These are phyloP conservation scores for Lunasporangiospora selenospora DNA, from an alignment of 192 early-diverging fungal species.

Conservation along the genomic window DNA sequence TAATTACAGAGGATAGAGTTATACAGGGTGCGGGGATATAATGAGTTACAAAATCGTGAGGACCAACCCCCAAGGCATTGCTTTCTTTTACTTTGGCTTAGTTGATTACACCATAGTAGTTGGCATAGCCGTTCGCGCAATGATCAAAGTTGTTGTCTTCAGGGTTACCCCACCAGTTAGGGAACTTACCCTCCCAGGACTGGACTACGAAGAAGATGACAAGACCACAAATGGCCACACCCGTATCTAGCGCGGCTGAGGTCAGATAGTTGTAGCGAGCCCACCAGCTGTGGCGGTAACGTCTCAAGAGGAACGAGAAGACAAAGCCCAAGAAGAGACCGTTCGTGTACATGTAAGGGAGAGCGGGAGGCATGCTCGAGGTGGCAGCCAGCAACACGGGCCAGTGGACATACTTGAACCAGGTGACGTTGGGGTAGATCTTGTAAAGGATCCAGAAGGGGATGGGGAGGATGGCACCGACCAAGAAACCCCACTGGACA, in stretches of 20 bases:
- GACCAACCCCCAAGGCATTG: no score
- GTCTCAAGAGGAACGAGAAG: slow-evolving; percentile 59
- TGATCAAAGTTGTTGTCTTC: slow-evolving; percentile 21
- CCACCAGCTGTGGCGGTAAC: slow-evolving; percentile 63
- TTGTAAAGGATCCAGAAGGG: slow-evolving; percentile 62
- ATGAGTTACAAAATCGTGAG: no score
- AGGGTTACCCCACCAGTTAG: slow-evolving; percentile 37
- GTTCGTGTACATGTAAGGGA: slow-evolving; percentile 45
- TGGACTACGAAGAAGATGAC: slow-evolving; percentile 54
- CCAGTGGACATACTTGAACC: slow-evolving; percentile 61
- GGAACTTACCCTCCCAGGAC: slow-evolving; percentile 22
- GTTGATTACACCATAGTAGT: slow-evolving; percentile 9
- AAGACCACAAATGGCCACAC: slow-evolving; percentile 54
- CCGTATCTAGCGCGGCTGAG: slow-evolving; percentile 68
- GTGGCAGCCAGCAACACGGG: slow-evolving; percentile 61
- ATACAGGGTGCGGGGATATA: no score
- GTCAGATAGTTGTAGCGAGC: slow-evolving; percentile 73
- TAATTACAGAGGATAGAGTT: no score
- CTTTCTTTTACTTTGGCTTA: no score
- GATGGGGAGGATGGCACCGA: slow-evolving; percentile 62
- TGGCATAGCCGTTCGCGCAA: slow-evolving; percentile 25
- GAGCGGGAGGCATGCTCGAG: slow-evolving; percentile 62
- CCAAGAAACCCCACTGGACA: slow-evolving; percentile 55
- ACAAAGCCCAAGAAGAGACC: slow-evolving; percentile 57
- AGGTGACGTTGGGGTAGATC: slow-evolving; percentile 52